Conservation (phyloP, 257 asterid species). For the Ilex aquifolium region DNA sequence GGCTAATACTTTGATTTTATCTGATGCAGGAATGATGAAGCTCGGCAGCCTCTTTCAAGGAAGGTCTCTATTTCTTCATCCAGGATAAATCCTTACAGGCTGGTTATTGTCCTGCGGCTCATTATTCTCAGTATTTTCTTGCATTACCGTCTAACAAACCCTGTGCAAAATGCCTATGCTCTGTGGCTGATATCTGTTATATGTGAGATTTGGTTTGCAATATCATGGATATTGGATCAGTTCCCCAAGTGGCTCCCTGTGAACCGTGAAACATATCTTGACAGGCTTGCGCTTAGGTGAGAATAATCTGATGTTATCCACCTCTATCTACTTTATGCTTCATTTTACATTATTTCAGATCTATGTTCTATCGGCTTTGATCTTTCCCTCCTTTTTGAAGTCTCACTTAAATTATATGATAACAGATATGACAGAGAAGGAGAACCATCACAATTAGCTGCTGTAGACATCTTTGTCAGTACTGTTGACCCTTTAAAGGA, state of each 20-base stretch:
- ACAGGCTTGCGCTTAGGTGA: slow-evolving; percentile 92
- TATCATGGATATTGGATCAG: slow-evolving; percentile 99
- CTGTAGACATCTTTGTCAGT: slow-evolving; percentile 99
- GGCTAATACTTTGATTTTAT: slow-evolving; percentile 7
- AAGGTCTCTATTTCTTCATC: slow-evolving; percentile 96
- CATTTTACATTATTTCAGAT: neutral
- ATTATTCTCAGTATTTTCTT: slow-evolving; percentile 75
- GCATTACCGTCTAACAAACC: slow-evolving; percentile 89
- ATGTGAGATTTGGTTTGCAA: slow-evolving; percentile 98
- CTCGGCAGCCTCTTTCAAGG: slow-evolving; percentile 97
- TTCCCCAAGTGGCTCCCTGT: slow-evolving; percentile 98
- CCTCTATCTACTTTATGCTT: neutral
- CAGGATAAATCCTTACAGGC: slow-evolving; percentile 93
- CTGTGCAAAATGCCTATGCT: slow-evolving; percentile 84
- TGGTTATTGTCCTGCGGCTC: slow-evolving; percentile 92
- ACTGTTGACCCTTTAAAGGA: slow-evolving; percentile 97
- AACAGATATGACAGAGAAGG: slow-evolving; percentile 96
- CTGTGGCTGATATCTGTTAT: slow-evolving; percentile 93
- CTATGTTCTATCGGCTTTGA: slow-evolving; percentile 2
- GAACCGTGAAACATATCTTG: slow-evolving; percentile 96
- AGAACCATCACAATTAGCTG: slow-evolving; percentile 96
- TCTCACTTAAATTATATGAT: slow-evolving; percentile 13
- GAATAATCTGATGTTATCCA: slow-evolving; percentile 6
- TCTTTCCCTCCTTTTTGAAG: slow-evolving; percentile 13
- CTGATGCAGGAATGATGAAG: slow-evolving; percentile 89